Percentiles rank a stretch among this genome's conserved stretches.
phyloP scores from a whole-genome alignment of 2,329 filamentous ascomycete species.

The Colletotrichum liaoningense region DNA sequence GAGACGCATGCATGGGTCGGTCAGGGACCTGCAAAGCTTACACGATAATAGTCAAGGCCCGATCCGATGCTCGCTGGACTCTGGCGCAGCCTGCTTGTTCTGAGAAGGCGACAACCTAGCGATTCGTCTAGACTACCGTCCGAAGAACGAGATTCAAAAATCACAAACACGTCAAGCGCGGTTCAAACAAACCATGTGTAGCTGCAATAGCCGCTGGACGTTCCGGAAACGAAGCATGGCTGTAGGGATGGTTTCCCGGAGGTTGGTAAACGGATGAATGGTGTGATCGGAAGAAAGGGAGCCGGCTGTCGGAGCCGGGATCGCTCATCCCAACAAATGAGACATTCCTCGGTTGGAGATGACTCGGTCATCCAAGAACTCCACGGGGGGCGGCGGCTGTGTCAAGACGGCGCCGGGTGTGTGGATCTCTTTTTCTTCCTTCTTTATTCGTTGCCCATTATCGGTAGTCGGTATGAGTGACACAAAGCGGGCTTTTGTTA shows the following conservation, averaged over 20 bases:
- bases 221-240: background rate
- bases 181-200: background rate
- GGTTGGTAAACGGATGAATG: constrained; percentile 1
- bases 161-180: background rate
- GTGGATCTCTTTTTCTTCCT: background rate
- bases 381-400: background rate
- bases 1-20: constrained; percentile 13
- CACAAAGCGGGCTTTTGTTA: background rate
- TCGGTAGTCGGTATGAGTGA: background rate
- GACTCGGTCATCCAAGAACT: background rate
- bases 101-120: background rate
- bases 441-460: background rate
- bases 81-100: background rate
- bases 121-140: background rate
- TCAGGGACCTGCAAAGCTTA: constrained; percentile 29
- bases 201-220: background rate
- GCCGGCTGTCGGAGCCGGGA: constrained; percentile 5
- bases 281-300: background rate
- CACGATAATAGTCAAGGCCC: background rate
- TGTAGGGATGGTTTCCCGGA: background rate
- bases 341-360: constrained; percentile 1
- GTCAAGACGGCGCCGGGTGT: background rate
- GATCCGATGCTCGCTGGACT: background rate
- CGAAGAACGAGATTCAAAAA: background rate
- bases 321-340: background rate